Conservation (phyloP, 2,329 filamentous ascomycete genomes). For the Colletotrichum sp. region DNA sequence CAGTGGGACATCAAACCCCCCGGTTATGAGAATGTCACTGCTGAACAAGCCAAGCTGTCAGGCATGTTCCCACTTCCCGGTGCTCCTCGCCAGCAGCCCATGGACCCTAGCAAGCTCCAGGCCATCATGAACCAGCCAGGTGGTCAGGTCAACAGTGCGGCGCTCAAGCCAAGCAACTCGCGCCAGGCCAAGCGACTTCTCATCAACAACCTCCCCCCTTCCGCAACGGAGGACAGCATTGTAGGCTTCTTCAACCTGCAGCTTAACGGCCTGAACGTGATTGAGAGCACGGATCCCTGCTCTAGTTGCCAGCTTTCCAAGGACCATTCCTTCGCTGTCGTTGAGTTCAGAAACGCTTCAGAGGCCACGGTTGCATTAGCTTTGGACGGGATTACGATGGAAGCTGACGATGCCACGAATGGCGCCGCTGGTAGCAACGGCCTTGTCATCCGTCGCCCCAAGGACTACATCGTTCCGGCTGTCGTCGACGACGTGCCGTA, state of each 20-base stretch:
- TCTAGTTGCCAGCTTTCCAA: slow-evolving; percentile 80
- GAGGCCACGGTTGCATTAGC: slow-evolving; percentile 93
- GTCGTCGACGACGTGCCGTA: slow-evolving; percentile 74
- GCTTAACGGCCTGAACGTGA: slow-evolving; percentile 93
- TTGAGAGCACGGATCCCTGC: slow-evolving; percentile 84
- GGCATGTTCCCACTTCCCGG: slow-evolving; percentile 99
- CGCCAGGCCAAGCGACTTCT: slow-evolving; percentile 93
- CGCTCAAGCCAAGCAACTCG: slow-evolving; percentile 90
- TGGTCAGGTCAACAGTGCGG: slow-evolving; percentile 71
- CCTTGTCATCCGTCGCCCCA: slow-evolving; percentile 82
- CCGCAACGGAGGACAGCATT: slow-evolving; percentile 76
- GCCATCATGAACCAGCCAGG: slow-evolving; percentile 93
- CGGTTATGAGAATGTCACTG: slow-evolving; percentile 97
- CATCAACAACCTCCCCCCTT: slow-evolving; percentile 78
- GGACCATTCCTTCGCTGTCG: slow-evolving; percentile 79
- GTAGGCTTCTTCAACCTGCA: slow-evolving; percentile 93
- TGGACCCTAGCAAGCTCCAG: slow-evolving; percentile 92
- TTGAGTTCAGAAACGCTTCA: slow-evolving; percentile 87
- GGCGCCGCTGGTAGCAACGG: slow-evolving; percentile 56
- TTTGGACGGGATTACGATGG: slow-evolving; percentile 88
- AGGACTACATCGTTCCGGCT: slow-evolving; percentile 94
- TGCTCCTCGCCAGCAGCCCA: slow-evolving; percentile 90
- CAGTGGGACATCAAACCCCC: slow-evolving; percentile 99
- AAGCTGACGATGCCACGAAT: slow-evolving; percentile 67
- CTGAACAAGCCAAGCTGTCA: slow-evolving; percentile 97